A percentile compares a stretch with the other conserved stretches of the same genome.
These are phyloP conservation scores for Cladobotryum mycophilum DNA, from an alignment of 2,329 filamentous ascomycete genomes.

Conservation along the genomic window DNA sequence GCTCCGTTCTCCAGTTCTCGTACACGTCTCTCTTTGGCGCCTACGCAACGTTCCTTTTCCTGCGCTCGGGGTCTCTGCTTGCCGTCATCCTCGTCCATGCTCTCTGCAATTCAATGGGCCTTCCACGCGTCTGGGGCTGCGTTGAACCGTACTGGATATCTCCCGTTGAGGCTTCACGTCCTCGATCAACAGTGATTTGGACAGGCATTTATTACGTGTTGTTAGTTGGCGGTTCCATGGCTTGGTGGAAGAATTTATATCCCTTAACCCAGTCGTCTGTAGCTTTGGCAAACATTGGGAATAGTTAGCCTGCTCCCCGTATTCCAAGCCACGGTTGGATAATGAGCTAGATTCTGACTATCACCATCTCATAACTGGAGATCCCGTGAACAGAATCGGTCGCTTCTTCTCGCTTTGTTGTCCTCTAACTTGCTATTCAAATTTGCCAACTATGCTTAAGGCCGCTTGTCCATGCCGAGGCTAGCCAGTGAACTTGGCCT, in stretches of 20 bases:
- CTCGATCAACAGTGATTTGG: conserved; percentile 42
- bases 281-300: conserved; percentile 23
- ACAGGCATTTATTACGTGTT: conserved; percentile 74
- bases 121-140: conserved; percentile 78
- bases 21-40: conserved; percentile 94
- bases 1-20: conserved; percentile 74
- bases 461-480: conserved; percentile 25
- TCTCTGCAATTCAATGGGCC: conserved; percentile 89
- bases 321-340: no score
- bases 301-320: no score
- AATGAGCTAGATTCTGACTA: no score
- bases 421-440: not conserved
- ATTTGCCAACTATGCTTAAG: conserved; percentile 5
- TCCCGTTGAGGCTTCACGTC: conserved; percentile 18
- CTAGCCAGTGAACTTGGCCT: conserved; percentile 44
- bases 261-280: conserved; percentile 54
- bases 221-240: conserved; percentile 62
- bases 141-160: conserved; percentile 50
- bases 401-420: not conserved
- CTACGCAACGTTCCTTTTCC: conserved; percentile 82
- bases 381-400: no score
- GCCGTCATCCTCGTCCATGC: conserved; percentile 71
- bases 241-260: conserved; percentile 68
- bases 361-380: no score
- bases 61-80: conserved; percentile 76